A percentile compares a stretch with the other conserved stretches of the same genome.
Conservation (phyloP, 192 early-diverging fungal species). For the Dispira simplex region DNA sequence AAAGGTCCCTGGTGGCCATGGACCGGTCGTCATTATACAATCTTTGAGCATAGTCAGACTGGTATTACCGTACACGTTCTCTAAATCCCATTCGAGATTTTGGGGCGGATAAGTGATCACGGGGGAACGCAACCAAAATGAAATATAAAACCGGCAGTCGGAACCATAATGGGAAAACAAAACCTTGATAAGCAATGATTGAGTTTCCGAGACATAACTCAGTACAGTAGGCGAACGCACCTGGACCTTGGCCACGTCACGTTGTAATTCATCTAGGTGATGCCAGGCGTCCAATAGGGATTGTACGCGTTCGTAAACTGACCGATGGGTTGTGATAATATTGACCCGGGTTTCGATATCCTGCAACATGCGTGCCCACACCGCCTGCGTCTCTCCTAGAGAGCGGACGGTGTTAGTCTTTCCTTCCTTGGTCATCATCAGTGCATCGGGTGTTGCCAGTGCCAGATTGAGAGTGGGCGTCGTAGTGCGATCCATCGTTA, state of each 20-base stretch:
- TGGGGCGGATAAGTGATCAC: background rate
- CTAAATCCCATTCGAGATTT: conserved; percentile 7
- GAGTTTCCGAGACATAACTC: background rate
- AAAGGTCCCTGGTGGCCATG: background rate
- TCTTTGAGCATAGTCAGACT: background rate
- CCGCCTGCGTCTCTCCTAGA: too few species aligned
- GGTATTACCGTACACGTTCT: conserved; percentile 2
- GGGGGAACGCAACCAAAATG: conserved; percentile 6
- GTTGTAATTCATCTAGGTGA: background rate
- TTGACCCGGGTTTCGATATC: background rate
- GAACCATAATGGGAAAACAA: background rate
- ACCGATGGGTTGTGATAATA: background rate
- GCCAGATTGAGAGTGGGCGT: background rate
- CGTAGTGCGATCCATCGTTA: background rate
- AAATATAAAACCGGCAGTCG: background rate
- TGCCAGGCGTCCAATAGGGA: background rate
- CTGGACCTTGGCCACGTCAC: background rate
- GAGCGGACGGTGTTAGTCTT: background rate
- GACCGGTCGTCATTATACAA: background rate
- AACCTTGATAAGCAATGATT: background rate
- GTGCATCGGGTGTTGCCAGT: background rate
- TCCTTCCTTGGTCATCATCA: background rate
- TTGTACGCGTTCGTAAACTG: background rate
- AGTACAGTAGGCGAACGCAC: background rate
- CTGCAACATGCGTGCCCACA: background rate